phyloP scores from a whole-genome alignment of 2,329 filamentous ascomycete genomes.

The Arthrocladium fulminans region DNA sequence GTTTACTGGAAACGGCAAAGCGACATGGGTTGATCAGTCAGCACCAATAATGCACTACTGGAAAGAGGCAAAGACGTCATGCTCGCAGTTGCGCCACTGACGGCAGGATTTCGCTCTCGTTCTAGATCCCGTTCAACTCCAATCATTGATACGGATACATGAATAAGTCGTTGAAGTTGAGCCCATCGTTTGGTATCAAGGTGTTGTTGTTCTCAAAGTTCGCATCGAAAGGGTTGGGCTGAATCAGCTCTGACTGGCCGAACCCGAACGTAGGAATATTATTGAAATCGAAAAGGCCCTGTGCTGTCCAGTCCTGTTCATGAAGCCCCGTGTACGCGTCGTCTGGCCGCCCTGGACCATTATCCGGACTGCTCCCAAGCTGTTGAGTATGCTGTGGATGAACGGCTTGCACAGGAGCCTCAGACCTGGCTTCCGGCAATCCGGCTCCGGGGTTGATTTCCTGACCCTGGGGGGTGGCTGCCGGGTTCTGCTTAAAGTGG shows the following conservation, averaged over 20 bases:
- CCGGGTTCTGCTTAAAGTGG: neutral
- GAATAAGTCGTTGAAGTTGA: conserved; percentile 6
- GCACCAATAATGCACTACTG: too few species aligned
- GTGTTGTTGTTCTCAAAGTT: neutral
- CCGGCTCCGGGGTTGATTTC: neutral
- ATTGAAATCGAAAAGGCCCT: neutral
- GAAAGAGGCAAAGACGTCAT: too few species aligned
- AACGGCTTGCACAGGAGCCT: neutral
- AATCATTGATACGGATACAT: conserved; percentile 3
- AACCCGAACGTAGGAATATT: neutral
- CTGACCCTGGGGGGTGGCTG: neutral
- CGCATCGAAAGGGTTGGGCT: neutral
- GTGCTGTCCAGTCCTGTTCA: neutral
- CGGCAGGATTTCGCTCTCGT: too few species aligned
- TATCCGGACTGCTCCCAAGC: too few species aligned
- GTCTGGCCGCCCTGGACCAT: neutral
- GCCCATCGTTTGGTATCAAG: neutral
- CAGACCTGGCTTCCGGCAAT: neutral
- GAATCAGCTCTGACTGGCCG: neutral
- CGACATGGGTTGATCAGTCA: too few species aligned
- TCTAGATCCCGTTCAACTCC: neutral
- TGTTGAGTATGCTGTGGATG: neutral
- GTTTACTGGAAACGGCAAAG: too few species aligned
- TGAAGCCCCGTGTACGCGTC: neutral
- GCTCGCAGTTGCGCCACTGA: too few species aligned